Base-by-base conservation (phyloP, 2,329 filamentous ascomycete species). In the Cadophora luteo-olivacea region DNA sequence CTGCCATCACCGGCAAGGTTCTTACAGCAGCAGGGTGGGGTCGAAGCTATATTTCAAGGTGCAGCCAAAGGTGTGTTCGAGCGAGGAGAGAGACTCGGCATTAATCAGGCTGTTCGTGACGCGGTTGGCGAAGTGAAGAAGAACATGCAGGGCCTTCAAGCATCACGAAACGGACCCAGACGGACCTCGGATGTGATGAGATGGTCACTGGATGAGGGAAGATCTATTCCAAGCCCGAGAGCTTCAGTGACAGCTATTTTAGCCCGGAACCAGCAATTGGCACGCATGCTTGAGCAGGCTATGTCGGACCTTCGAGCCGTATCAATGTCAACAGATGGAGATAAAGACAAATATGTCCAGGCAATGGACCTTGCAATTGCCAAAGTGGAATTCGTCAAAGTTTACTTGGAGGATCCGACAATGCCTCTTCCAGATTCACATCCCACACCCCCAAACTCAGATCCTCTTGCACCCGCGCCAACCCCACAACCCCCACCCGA, bases 71-170 rank as follows among this genome's bases (percentile, higher is more conserved):
- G 89, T 64, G 89, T 95, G 19, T 82, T 93, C 41, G 89, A 92
- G 74, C 85, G 88, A 38, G 86, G 92, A 64, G 91, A 94, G 78
- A 91, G 89, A 75, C 88, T 94, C 70, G 92, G 92, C 7, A 91
- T 96, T 66, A 94, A 93, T 76, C 91, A 92, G 78, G 92, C 90
- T 0, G 88, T 96, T 7, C 87, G 92, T n/a, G 92, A 92, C 73
- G 92, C 92, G 22, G 86, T 96, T 76, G 90, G 89, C 9, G 93
- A 97, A 79, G 91, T 95, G 61, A 87, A 87, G 69, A 91, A 91
- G 75, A 94, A 93, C 72, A 87, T 94, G 72, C 87, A 91, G 75
- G 86, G 85, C 36, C 83, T 91, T 38, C 90, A 92, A 71, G 86
- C 87, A 67, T 82, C 84, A 2, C 82, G 84, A 38, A 82, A 80